Evolutionary conservation across 176 grass and related monocot genomes (phyloP).

Genomic region (Pontederia crassipes): DNA sequence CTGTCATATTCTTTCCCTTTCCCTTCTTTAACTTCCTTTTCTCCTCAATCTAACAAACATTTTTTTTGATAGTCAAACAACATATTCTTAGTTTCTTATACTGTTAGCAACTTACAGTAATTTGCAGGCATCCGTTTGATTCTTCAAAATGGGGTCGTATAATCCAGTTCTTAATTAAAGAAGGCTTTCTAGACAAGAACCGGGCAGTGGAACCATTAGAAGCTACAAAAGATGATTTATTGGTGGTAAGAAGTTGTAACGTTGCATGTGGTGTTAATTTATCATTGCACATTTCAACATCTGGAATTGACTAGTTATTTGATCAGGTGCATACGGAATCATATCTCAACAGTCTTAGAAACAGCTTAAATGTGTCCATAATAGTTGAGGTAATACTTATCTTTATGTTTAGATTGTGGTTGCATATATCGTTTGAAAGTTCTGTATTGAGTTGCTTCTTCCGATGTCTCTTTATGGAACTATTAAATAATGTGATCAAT

Average conservation of each 20-base stretch:
- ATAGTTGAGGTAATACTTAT: slow-evolving; percentile 63
- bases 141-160: slow-evolving; percentile 89
- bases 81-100: not conserved
- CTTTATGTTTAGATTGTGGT: not conserved
- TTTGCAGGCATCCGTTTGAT: slow-evolving; percentile 88
- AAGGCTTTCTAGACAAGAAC: slow-evolving; percentile 51
- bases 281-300: not conserved
- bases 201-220: slow-evolving; percentile 62
- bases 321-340: slow-evolving; percentile 65
- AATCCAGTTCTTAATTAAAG: slow-evolving; percentile 53
- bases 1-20: too few relatives aligned
- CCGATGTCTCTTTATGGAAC: too few relatives aligned
- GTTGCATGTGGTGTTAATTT: not conserved
- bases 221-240: slow-evolving; percentile 72
- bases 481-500: too few relatives aligned
- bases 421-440: not conserved
- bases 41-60: too few relatives aligned
- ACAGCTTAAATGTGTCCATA: slow-evolving; percentile 59
- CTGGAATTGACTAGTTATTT: not conserved
- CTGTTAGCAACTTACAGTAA: not conserved
- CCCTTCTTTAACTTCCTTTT: too few relatives aligned
- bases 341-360: slow-evolving; percentile 60
- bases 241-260: slow-evolving; percentile 42
- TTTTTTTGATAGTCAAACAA: too few relatives aligned
- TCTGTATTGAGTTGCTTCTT: not conserved